Evolutionary conservation across 2,329 filamentous ascomycete species (phyloP).

Genomic region (Hortaea werneckii): DNA sequence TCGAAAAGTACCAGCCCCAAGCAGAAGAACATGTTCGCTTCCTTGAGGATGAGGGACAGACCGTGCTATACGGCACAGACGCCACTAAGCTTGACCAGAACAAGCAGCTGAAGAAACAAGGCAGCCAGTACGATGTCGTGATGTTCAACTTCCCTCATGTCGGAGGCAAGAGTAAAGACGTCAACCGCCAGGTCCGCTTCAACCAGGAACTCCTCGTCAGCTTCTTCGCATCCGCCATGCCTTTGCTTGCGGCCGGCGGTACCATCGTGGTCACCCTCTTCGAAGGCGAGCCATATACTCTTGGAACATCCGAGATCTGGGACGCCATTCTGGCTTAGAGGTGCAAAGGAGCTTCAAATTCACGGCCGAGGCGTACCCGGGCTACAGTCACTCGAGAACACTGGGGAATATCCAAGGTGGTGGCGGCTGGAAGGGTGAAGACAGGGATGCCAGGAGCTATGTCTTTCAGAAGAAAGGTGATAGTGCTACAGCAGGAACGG

Average conservation of each 20-base stretch:
- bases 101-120: constrained; percentile 32
- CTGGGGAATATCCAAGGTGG: constrained; percentile 46
- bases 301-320: constrained; percentile 94
- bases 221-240: constrained; percentile 51
- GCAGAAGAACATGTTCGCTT: constrained; percentile 48
- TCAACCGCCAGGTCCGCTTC: constrained; percentile 85
- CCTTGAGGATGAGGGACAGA: constrained; percentile 37
- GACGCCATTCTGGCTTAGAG: constrained; percentile 61
- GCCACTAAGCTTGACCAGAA: constrained; percentile 49
- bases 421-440: constrained; percentile 40
- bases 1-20: constrained; percentile 59
- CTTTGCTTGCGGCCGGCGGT: constrained; percentile 46
- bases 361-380: constrained; percentile 55
- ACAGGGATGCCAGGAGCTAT: constrained; percentile 36
- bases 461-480: constrained; percentile 32
- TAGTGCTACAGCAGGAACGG: neutral
- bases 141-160: constrained; percentile 97
- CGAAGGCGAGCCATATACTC: constrained; percentile 84
- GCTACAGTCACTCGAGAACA: constrained; percentile 64
- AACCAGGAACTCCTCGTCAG: constrained; percentile 72
- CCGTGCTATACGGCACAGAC: constrained; percentile 54
- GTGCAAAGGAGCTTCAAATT: constrained; percentile 64
- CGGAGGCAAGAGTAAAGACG: constrained; percentile 81
- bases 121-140: constrained; percentile 57
- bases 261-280: constrained; percentile 76